Conservation (phyloP, 2,329 filamentous ascomycete species). For the Aquanectria penicillioides region DNA sequence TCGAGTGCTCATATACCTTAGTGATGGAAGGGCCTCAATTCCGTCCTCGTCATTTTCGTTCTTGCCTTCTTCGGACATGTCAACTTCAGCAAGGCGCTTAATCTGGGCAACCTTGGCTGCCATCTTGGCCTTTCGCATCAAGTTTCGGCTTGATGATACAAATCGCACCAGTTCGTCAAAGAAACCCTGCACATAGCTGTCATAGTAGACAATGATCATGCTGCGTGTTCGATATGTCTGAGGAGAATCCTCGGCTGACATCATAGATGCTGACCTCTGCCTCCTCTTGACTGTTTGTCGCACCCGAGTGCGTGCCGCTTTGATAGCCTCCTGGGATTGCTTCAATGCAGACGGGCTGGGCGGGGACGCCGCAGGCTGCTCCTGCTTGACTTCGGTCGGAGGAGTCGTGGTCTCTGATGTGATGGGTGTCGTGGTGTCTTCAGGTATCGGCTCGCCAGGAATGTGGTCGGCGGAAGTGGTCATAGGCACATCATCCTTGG, state of each 20-base stretch:
- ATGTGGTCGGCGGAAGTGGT: constrained; percentile 29
- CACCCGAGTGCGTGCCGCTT: constrained; percentile 52
- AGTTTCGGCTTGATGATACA: constrained; percentile 81
- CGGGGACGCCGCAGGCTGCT: constrained; percentile 20
- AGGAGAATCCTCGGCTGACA: constrained; percentile 59
- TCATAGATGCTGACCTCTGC: constrained; percentile 61
- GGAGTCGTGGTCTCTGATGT: constrained; percentile 25
- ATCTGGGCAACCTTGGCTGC: constrained; percentile 77
- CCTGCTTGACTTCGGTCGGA: constrained; percentile 42
- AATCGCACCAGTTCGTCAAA: constrained; percentile 87
- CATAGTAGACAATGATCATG: constrained; percentile 91
- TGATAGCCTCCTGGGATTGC: constrained; percentile 57
- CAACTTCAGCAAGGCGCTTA: constrained; percentile 67
- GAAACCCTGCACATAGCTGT: constrained; percentile 83
- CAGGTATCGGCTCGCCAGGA: constrained; percentile 26
- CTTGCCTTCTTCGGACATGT: constrained; percentile 62
- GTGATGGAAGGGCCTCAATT: constrained; percentile 49
- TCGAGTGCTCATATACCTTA: constrained; percentile 53
- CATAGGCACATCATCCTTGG: constrained; percentile 55
- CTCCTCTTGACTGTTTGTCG: constrained; percentile 61
- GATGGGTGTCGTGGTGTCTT: constrained; percentile 29
- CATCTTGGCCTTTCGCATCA: constrained; percentile 89
- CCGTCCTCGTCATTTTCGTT: constrained; percentile 49
- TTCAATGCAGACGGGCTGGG: constrained; percentile 40
- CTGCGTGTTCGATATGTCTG: constrained; percentile 74